Evolutionary conservation across 2,329 filamentous ascomycete species (phyloP).

Genomic region (Ophiostoma ips): DNA sequence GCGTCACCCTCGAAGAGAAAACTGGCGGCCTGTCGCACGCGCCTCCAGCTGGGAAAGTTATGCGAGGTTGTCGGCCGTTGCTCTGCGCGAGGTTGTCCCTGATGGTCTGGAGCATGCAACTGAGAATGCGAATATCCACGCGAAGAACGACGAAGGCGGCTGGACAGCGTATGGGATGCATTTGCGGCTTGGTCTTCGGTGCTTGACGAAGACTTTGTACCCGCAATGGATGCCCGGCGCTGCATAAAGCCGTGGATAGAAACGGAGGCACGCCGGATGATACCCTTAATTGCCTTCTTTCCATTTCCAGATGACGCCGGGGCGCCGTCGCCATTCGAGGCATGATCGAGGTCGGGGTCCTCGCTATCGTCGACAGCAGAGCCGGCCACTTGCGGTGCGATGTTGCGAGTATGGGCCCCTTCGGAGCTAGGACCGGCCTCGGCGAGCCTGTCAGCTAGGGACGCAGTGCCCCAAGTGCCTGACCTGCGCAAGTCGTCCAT

Average conservation of each 20-base stretch:
- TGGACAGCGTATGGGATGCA: constrained; percentile 2
- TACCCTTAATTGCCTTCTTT: constrained; percentile 30
- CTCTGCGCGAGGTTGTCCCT: neutral
- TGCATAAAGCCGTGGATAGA: constrained; percentile 38
- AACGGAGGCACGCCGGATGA: constrained; percentile 40
- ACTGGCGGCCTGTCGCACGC: constrained; percentile 35
- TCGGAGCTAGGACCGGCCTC: neutral
- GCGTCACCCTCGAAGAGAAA: constrained; percentile 30
- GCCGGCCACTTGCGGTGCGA: constrained; percentile 5
- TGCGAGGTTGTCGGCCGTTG: constrained; percentile 32
- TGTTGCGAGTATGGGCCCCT: neutral
- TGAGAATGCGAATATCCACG: constrained; percentile 21
- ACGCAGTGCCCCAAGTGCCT: neutral
- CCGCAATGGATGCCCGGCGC: constrained; percentile 30
- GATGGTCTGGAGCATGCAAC: constrained; percentile 1
- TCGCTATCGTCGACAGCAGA: constrained; percentile 18
- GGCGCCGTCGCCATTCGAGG: neutral
- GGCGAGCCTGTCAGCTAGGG: neutral
- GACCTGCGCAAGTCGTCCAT: constrained; percentile 5
- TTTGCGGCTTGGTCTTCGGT: constrained; percentile 13
- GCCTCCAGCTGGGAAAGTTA: constrained; percentile 33
- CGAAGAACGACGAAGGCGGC: constrained; percentile 13
- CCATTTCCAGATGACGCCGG: constrained; percentile 13
- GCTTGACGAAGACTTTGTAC: constrained; percentile 8
- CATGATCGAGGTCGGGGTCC: constrained; percentile 16